Evolutionary conservation across 2,329 filamentous ascomycete species (phyloP).

Genomic region (Ophiocordyceps camponoti-floridani): DNA sequence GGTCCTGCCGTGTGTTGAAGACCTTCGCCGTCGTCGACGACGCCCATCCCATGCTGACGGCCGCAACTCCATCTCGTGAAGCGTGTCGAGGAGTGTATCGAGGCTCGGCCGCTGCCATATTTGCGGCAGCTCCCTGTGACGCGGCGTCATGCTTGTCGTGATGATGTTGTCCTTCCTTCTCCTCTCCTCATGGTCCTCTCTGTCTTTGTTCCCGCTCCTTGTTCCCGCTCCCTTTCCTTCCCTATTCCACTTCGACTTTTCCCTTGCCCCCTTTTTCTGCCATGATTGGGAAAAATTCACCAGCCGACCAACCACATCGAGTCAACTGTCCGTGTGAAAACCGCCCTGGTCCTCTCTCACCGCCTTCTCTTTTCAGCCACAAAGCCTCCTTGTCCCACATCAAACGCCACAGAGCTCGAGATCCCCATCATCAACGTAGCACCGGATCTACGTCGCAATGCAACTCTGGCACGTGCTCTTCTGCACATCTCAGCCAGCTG

Average conservation of each 20-base stretch:
- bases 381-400: too few species aligned
- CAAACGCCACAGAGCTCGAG: too few species aligned
- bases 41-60: constrained; percentile 49
- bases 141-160: constrained; percentile 10
- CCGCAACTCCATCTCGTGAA: constrained; percentile 47
- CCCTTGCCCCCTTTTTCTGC: background rate
- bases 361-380: too few species aligned
- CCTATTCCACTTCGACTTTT: background rate
- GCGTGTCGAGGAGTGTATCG: constrained; percentile 40
- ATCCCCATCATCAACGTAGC: too few species aligned
- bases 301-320: too few species aligned
- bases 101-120: constrained; percentile 60
- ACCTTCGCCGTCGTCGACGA: constrained; percentile 21
- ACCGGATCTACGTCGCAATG: too few species aligned
- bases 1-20: constrained; percentile 22
- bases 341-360: too few species aligned
- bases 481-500: too few species aligned
- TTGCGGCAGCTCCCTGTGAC: constrained; percentile 51
- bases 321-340: too few species aligned
- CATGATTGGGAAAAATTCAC: too few species aligned
- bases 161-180: background rate
- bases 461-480: too few species aligned
- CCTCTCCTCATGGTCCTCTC: constrained; percentile 5
- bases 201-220: background rate
- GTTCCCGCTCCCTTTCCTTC: background rate